A percentile compares a stretch with the other conserved stretches of the same genome.
Conservation (phyloP, 2,329 filamentous ascomycete genomes). For the Colletotrichum phormii region DNA sequence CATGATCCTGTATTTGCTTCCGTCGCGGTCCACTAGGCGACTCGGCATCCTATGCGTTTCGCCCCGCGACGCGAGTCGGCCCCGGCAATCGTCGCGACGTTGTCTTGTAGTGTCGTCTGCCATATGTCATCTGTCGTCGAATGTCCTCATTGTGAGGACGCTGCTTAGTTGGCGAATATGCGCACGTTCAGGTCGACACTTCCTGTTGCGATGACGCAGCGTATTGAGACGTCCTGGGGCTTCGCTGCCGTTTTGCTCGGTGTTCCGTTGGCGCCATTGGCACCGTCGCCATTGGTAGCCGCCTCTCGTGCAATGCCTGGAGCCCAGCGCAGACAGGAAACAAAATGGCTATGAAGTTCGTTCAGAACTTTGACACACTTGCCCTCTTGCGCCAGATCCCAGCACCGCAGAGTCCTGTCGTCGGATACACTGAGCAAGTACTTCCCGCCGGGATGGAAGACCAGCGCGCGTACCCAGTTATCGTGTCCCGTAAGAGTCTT, state of each 20-base stretch:
- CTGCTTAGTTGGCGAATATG: conserved; percentile 73
- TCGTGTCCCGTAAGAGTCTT: conserved; percentile 90
- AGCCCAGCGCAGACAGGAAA: conserved; percentile 89
- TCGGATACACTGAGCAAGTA: conserved; percentile 88
- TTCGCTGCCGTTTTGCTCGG: conserved; percentile 60
- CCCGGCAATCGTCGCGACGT: background rate
- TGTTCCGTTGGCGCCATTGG: conserved; percentile 57
- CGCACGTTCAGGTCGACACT: conserved; percentile 85
- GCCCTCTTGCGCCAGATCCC: conserved; percentile 91
- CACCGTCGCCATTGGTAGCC: conserved; percentile 47
- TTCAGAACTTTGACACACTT: conserved; percentile 87
- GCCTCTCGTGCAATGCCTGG: conserved; percentile 77
- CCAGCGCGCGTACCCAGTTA: conserved; percentile 89
- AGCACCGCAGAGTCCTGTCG: conserved; percentile 92
- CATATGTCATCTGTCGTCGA: background rate
- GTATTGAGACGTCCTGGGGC: conserved; percentile 70
- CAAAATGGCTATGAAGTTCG: conserved; percentile 85
- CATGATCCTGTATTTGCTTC: conserved; percentile 20
- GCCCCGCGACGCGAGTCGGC: background rate
- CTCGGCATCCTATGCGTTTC: background rate
- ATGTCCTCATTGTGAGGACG: background rate
- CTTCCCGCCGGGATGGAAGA: conserved; percentile 93
- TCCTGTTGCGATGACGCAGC: conserved; percentile 88
- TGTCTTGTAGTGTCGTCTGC: background rate
- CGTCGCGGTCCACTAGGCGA: background rate